Evolutionary conservation across 768 basidiomycete species (phyloP).

Genomic region (Lentinula guzmanii): DNA sequence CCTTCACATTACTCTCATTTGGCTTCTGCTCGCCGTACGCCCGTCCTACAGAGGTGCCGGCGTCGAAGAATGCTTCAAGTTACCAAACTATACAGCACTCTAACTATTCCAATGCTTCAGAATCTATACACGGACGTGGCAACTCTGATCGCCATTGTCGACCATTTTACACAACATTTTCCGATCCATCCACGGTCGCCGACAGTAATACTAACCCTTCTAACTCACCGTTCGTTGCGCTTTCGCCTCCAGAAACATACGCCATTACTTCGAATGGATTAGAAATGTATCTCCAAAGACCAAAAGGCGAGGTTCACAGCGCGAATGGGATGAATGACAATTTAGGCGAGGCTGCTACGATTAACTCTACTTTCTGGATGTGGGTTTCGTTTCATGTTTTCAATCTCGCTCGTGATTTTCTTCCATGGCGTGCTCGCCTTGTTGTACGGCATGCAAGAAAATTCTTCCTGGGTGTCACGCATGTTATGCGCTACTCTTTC

Average conservation of each 20-base stretch:
- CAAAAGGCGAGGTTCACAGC: constrained; percentile 15
- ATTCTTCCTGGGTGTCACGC: too few relatives aligned
- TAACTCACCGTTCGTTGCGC: constrained; percentile 16
- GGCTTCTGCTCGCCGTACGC: neutral
- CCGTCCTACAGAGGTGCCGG: neutral
- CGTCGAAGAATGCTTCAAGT: neutral
- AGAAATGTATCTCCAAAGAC: constrained; percentile 20
- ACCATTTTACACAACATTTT: constrained; percentile 16
- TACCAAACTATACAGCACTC: neutral
- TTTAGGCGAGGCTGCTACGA: constrained; percentile 25
- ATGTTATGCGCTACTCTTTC: too few relatives aligned
- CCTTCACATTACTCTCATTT: neutral
- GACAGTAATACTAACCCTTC: neutral
- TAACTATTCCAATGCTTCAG: neutral
- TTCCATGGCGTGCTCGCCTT: too few relatives aligned
- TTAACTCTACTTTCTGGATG: constrained; percentile 28
- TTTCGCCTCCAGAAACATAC: constrained; percentile 21
- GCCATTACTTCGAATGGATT: constrained; percentile 15
- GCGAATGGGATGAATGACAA: constrained; percentile 21
- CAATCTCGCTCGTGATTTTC: neutral
- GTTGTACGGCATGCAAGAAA: too few relatives aligned
- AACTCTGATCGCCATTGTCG: constrained; percentile 11
- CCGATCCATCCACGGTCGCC: constrained; percentile 5
- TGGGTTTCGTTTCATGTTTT: constrained; percentile 11
- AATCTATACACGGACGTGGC: neutral